phyloP scores from a whole-genome alignment of 2,329 filamentous ascomycete species.

The Fusarium xylarioides region DNA sequence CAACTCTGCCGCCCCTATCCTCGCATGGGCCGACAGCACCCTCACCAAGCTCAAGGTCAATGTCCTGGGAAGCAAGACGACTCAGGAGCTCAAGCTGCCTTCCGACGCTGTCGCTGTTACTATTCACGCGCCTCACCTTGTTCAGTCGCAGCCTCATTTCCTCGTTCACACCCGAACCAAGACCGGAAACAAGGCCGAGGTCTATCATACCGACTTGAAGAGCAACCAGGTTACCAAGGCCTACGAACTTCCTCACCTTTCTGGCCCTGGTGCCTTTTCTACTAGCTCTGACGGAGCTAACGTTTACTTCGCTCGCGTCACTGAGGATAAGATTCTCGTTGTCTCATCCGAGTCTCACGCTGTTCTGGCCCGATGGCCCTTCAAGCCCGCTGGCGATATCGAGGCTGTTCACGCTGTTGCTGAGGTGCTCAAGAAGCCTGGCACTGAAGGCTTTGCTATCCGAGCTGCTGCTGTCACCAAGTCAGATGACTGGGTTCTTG shows the following conservation, averaged over 20 bases:
- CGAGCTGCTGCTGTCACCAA: conserved; percentile 76
- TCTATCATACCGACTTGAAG: conserved; percentile 83
- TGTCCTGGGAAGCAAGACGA: conserved; percentile 69
- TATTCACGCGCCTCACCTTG: conserved; percentile 77
- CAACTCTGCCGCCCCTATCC: conserved; percentile 77
- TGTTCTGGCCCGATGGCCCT: conserved; percentile 78
- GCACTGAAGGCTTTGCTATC: conserved; percentile 75
- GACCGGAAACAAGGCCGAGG: conserved; percentile 79
- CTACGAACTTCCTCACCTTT: conserved; percentile 78
- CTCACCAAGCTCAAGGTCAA: conserved; percentile 74
- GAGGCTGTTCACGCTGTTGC: conserved; percentile 74
- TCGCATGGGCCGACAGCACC: conserved; percentile 76
- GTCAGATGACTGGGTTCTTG: conserved; percentile 79
- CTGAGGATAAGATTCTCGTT: conserved; percentile 75
- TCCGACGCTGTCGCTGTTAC: conserved; percentile 61
- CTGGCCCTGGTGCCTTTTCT: conserved; percentile 78
- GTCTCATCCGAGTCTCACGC: conserved; percentile 80
- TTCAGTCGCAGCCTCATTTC: conserved; percentile 81
- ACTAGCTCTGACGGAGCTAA: conserved; percentile 80
- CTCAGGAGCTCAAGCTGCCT: conserved; percentile 63
- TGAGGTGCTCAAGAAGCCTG: conserved; percentile 80
- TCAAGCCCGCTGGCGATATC: conserved; percentile 57
- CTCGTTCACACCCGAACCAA: conserved; percentile 81
- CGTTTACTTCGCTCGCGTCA: conserved; percentile 88
- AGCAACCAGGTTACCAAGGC: conserved; percentile 75